Conservation (phyloP, 2,329 filamentous ascomycete genomes). For the Pezicula neosporulosa region DNA sequence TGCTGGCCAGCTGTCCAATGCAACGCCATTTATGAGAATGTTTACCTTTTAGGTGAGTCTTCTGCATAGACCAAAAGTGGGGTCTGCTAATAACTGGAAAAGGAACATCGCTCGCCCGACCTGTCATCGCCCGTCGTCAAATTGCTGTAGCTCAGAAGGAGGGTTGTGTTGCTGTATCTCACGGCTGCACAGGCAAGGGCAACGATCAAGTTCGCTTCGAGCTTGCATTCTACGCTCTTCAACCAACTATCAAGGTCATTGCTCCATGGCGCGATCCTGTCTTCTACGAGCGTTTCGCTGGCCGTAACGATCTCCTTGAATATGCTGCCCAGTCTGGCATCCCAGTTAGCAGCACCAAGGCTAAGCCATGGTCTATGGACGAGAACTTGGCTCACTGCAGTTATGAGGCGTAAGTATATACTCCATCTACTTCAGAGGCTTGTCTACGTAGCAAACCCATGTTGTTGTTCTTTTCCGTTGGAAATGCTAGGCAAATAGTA, state of each 20-base stretch:
- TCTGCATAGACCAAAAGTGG: conserved; percentile 12
- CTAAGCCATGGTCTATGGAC: conserved; percentile 66
- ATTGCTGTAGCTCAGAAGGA: conserved; percentile 62
- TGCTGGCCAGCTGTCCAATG: conserved; percentile 73
- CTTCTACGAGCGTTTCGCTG: conserved; percentile 69
- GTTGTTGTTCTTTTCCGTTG: too few relatives aligned
- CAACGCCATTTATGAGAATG: conserved; percentile 67
- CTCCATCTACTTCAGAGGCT: not conserved
- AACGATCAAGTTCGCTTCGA: conserved; percentile 67
- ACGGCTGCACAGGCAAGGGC: conserved; percentile 61
- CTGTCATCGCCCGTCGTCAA: conserved; percentile 66
- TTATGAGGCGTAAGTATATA: conserved; percentile 53
- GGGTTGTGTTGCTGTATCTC: conserved; percentile 42
- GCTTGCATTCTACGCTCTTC: conserved; percentile 55
- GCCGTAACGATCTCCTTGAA: conserved; percentile 69
- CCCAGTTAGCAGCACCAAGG: conserved; percentile 70
- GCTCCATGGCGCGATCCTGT: conserved; percentile 70
- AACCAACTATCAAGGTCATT: conserved; percentile 67
- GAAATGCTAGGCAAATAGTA: too few relatives aligned
- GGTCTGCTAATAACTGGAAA: conserved; percentile 9
- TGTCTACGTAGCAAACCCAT: too few relatives aligned
- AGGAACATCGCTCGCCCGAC: conserved; percentile 62
- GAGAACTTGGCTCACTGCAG: conserved; percentile 73
- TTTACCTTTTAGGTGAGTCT: conserved; percentile 51
- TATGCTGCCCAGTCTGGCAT: conserved; percentile 66